A percentile compares a stretch with the other conserved stretches of the same genome.
phyloP scores from a whole-genome alignment of 2,329 filamentous ascomycete genomes.

The Zymoseptoria pseudotritici region DNA sequence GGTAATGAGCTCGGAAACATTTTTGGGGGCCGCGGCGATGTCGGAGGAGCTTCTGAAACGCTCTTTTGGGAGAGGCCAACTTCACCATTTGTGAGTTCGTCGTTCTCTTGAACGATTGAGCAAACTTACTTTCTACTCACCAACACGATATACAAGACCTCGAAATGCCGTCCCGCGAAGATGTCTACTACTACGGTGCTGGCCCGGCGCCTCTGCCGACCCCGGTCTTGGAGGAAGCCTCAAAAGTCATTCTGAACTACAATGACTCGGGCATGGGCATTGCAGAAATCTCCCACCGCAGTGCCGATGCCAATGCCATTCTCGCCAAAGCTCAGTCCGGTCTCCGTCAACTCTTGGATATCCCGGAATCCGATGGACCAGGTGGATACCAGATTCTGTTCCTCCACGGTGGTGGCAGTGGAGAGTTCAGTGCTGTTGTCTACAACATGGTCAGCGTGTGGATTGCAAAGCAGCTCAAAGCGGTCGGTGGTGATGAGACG shows the following conservation, averaged over 20 bases:
- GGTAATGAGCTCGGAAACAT: constrained; percentile 5
- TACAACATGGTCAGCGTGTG: constrained; percentile 81
- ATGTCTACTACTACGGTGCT: constrained; percentile 81
- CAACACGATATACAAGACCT: background rate
- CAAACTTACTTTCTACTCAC: too few relatives aligned
- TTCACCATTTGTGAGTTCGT: background rate
- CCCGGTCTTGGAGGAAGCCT: constrained; percentile 67
- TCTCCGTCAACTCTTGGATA: constrained; percentile 65
- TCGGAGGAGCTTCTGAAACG: background rate
- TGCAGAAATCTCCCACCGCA: constrained; percentile 86
- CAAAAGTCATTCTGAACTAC: constrained; percentile 73
- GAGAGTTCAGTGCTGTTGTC: constrained; percentile 74
- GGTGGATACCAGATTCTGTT: constrained; percentile 82
- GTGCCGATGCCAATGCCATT: constrained; percentile 67
- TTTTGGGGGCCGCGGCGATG: background rate
- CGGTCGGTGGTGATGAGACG: constrained; percentile 47
- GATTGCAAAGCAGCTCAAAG: constrained; percentile 52
- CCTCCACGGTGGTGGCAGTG: constrained; percentile 78
- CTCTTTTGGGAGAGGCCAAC: background rate
- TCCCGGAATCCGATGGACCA: constrained; percentile 71
- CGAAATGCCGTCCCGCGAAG: constrained; percentile 62
- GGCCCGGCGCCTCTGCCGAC: constrained; percentile 84
- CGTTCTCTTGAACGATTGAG: background rate
- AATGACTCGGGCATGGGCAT: constrained; percentile 74
- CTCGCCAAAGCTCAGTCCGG: constrained; percentile 71